Percentiles rank a stretch among this genome's conserved stretches.
These are phyloP conservation scores for Komagataella kurtzmanii DNA, from an alignment of 805 yeast species.

Conservation along the genomic window DNA sequence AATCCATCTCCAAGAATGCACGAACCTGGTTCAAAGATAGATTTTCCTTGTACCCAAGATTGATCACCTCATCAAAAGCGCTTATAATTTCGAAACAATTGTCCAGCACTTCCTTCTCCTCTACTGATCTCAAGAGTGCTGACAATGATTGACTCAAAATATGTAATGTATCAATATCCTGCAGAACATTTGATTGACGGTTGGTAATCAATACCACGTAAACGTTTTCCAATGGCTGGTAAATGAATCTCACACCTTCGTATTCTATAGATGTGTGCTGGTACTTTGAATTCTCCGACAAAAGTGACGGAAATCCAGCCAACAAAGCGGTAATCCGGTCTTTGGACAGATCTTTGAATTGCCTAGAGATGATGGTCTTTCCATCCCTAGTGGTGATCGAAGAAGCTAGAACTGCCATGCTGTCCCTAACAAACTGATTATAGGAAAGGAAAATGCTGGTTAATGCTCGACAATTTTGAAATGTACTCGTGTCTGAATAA, in stretches of 20 bases:
- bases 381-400: slow-evolving; percentile 91
- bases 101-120: slow-evolving; percentile 71
- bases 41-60: slow-evolving; percentile 83
- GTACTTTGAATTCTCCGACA: slow-evolving; percentile 47
- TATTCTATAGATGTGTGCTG: slow-evolving; percentile 94
- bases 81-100: slow-evolving; percentile 80
- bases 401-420: slow-evolving; percentile 79
- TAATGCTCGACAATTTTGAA: not conserved
- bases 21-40: slow-evolving; percentile 69
- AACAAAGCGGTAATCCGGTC: slow-evolving; percentile 79
- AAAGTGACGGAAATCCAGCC: slow-evolving; percentile 73
- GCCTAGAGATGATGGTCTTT: slow-evolving; percentile 83
- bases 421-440: not conserved
- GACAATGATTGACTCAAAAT: slow-evolving; percentile 74
- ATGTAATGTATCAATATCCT: slow-evolving; percentile 87
- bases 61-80: slow-evolving; percentile 90
- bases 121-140: slow-evolving; percentile 54
- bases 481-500: not conserved
- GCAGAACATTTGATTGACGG: slow-evolving; percentile 80
- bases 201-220: slow-evolving; percentile 87
- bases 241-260: slow-evolving; percentile 82
- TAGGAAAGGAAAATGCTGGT: not conserved
- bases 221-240: slow-evolving; percentile 90
- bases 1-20: slow-evolving; percentile 91
- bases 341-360: slow-evolving; percentile 72